Evolutionary conservation across 2,329 filamentous ascomycete species (phyloP).

Genomic region (Pseudonectria buxi): DNA sequence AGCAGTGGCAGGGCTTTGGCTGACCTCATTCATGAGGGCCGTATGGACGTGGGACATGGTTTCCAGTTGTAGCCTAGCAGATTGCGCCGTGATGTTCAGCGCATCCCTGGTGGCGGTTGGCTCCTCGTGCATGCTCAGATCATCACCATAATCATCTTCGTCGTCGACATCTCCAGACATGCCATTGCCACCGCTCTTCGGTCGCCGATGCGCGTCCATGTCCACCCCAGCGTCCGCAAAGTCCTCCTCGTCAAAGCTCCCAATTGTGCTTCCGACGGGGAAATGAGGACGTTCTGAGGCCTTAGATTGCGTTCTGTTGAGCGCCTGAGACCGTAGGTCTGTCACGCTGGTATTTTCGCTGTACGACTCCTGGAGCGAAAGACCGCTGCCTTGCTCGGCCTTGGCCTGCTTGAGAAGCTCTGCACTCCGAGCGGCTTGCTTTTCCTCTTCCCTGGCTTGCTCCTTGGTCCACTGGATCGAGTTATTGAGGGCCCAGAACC

Average conservation of each 20-base stretch:
- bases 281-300: conserved; percentile 27
- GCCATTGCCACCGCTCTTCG: conserved; percentile 27
- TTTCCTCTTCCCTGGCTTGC: conserved; percentile 85
- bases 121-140: conserved; percentile 69
- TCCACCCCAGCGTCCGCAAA: conserved; percentile 42
- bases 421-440: conserved; percentile 64
- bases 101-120: conserved; percentile 79
- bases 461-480: conserved; percentile 98
- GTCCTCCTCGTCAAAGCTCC: conserved; percentile 47
- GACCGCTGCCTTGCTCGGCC: conserved; percentile 58
- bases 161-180: conserved; percentile 52
- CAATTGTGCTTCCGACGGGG: conserved; percentile 37
- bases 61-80: conserved; percentile 85
- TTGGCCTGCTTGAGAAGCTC: conserved; percentile 74
- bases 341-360: conserved; percentile 48
- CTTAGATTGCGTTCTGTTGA: conserved; percentile 23
- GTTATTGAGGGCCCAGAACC: conserved; percentile 99
- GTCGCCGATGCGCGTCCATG: conserved; percentile 32
- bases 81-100: conserved; percentile 95
- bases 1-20: conserved; percentile 60
- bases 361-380: conserved; percentile 38
- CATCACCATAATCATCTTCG: conserved; percentile 66
- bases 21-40: conserved; percentile 64
- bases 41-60: conserved; percentile 78
- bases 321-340: conserved; percentile 39